Evolutionary conservation across 129 eudicot genomes (phyloP), one percentile per base, ranked within the genome.

Genomic region (Lactuca saligna): DNA sequence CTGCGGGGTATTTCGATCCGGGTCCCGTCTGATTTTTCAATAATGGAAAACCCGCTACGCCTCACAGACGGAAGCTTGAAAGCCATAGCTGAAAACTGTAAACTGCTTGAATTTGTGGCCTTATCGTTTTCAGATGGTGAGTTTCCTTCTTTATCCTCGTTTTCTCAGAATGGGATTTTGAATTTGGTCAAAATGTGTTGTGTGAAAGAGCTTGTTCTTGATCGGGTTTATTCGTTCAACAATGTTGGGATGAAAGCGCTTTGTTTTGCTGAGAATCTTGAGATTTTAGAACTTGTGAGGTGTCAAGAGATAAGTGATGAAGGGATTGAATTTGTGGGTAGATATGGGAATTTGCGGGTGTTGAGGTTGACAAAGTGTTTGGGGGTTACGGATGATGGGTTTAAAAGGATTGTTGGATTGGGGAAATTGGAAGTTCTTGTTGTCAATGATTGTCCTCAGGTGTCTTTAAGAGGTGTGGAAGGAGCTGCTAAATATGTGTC

Each of bases 291-390:
- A 74, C 87, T 91, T 50, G 84, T 72, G 10, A 78, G 83, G 63
- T 91, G 96, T 74, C 96, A 91, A 63, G 96, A 88, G 64, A 65
- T 91, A 42, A 85, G 86, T 8, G 96, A 88, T 48, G 96, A 88
- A 10, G 97, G 97, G 48, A 33, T 88, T 8, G 81, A 78, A 74
- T 63, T 80, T 35, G 81, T 80, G 6, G 82, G 66, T 6, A 75
- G 61, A 13, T 77, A 72, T 69, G 87, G 88, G 0, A 50, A 33
- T 34, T 41, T 91, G 61, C 20, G 78, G 0, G 78, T 80, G 35
- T 71, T 91, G 70, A 79, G 84, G 75, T 82, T 91, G 33, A 67
- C 82, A 34, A 83, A 86, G 78, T 91, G 97, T 81, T 64, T 86
- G 48, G 87, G 96, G 39, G 86, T 91, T 51, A 85, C 90, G 0